Conservation (phyloP, 169 alveolate species). For the Cryptosporidium sp. region DNA sequence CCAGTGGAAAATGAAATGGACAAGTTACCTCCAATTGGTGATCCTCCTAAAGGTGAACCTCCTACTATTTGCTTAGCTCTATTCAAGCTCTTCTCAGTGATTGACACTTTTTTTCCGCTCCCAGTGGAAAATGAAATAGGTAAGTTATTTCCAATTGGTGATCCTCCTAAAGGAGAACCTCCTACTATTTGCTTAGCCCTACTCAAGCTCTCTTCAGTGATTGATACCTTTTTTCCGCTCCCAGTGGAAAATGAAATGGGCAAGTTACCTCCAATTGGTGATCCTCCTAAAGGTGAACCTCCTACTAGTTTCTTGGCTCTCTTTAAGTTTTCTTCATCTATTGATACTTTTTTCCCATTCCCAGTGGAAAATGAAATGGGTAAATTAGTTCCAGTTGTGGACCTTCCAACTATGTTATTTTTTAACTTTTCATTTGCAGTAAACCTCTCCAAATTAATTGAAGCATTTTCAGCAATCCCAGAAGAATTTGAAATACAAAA, state of each 20-base stretch:
- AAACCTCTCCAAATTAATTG: neutral
- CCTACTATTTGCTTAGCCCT: slow-evolving; percentile 4
- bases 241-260: slow-evolving; percentile 33
- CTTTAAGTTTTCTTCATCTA: neutral
- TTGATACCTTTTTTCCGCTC: slow-evolving; percentile 6
- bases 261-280: neutral
- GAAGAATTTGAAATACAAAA: neutral
- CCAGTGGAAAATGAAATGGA: slow-evolving; percentile 53
- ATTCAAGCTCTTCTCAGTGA: neutral
- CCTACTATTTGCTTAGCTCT: neutral
- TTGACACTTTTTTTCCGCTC: neutral
- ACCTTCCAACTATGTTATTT: neutral
- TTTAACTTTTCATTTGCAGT: neutral
- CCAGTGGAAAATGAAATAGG: slow-evolving; percentile 25
- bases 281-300: neutral
- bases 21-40: neutral
- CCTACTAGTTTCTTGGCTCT: slow-evolving; percentile 1
- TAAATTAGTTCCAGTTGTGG: neutral
- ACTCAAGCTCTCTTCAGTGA: neutral
- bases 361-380: slow-evolving; percentile 27
- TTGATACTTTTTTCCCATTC: slow-evolving; percentile 8
- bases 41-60: neutral
- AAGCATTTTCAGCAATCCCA: neutral
- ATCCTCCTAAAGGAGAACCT: neutral
- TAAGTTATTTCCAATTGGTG: neutral